These are phyloP conservation scores for Torrubiella hemipterigena DNA, from an alignment of 2,329 filamentous ascomycete genomes.

Conservation along the genomic window DNA sequence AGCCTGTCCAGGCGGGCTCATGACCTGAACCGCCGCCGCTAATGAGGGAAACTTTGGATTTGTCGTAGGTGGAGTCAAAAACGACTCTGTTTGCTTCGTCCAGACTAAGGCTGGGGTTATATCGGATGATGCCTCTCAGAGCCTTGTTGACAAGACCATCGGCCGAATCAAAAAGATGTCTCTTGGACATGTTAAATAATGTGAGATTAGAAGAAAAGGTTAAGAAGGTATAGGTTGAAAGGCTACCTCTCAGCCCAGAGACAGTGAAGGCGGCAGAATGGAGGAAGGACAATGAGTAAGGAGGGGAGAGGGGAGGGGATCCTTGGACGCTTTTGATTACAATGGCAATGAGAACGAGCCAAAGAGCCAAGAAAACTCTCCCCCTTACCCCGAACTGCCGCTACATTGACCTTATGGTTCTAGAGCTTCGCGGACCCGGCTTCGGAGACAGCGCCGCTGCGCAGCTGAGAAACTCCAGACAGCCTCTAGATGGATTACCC, in stretches of 20 bases:
- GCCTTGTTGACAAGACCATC: constrained; percentile 42
- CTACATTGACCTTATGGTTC: too few relatives aligned
- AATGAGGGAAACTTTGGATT: constrained; percentile 35
- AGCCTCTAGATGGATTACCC: too few relatives aligned
- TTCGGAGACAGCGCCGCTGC: too few relatives aligned
- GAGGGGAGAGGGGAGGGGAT: background rate
- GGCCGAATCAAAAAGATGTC: constrained; percentile 38
- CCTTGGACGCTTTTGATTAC: background rate
- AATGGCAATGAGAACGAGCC: background rate
- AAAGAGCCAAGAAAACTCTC: too few relatives aligned
- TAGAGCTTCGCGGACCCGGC: too few relatives aligned
- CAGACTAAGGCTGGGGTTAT: constrained; percentile 36
- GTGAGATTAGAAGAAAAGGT: constrained; percentile 5
- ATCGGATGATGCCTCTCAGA: constrained; percentile 37
- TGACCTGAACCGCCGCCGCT: constrained; percentile 45
- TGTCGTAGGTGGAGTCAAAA: constrained; percentile 31
- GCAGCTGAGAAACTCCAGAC: too few relatives aligned
- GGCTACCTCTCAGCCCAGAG: too few relatives aligned
- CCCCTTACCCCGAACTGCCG: too few relatives aligned
- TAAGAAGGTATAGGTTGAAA: constrained; percentile 1
- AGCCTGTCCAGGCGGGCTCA: constrained; percentile 52
- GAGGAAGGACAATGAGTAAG: constrained; percentile 1
- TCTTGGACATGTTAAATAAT: constrained; percentile 31
- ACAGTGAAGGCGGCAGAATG: constrained; percentile 2
- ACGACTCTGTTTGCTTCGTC: constrained; percentile 40